A percentile compares a stretch with the other conserved stretches of the same genome.
Evolutionary conservation across 2,329 filamentous ascomycete genomes (phyloP).

Genomic region (Hypoxylon sp.): DNA sequence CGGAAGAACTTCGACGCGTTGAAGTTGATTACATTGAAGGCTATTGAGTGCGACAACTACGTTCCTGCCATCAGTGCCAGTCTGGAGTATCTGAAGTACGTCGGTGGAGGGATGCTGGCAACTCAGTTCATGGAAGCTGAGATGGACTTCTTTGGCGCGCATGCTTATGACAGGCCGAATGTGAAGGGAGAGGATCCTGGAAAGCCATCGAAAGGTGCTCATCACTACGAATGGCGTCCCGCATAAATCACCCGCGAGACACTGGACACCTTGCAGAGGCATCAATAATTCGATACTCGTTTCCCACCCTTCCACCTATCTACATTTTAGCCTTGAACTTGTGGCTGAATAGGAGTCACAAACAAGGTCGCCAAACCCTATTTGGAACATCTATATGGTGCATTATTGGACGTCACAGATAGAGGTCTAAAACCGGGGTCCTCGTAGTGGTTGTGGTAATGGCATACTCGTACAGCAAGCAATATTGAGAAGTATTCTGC

Average conservation of each 20-base stretch:
- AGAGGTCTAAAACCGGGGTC: neutral
- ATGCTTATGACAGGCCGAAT: conserved; percentile 72
- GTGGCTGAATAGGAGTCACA: too few relatives aligned
- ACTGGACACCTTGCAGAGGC: neutral
- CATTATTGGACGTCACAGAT: neutral
- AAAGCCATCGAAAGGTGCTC: conserved; percentile 65
- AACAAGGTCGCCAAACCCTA: too few relatives aligned
- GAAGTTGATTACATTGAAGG: conserved; percentile 68
- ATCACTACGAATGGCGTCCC: conserved; percentile 73
- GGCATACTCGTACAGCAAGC: neutral
- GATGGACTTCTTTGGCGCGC: conserved; percentile 77
- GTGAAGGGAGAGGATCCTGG: conserved; percentile 55
- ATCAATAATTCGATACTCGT: too few relatives aligned
- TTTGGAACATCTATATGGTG: too few relatives aligned
- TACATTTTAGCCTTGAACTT: too few relatives aligned
- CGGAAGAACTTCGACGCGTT: conserved; percentile 63
- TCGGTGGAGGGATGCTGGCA: conserved; percentile 69
- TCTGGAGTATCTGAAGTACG: conserved; percentile 77
- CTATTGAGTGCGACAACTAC: conserved; percentile 69
- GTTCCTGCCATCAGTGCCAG: conserved; percentile 72
- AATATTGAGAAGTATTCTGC: neutral
- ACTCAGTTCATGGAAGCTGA: conserved; percentile 79
- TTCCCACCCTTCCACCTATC: too few relatives aligned
- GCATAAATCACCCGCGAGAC: conserved; percentile 46
- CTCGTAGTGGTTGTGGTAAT: neutral